A percentile compares a stretch with the other conserved stretches of the same genome.
Conservation (phyloP, 352 stramenopile species). For the Phytophthora pini region DNA sequence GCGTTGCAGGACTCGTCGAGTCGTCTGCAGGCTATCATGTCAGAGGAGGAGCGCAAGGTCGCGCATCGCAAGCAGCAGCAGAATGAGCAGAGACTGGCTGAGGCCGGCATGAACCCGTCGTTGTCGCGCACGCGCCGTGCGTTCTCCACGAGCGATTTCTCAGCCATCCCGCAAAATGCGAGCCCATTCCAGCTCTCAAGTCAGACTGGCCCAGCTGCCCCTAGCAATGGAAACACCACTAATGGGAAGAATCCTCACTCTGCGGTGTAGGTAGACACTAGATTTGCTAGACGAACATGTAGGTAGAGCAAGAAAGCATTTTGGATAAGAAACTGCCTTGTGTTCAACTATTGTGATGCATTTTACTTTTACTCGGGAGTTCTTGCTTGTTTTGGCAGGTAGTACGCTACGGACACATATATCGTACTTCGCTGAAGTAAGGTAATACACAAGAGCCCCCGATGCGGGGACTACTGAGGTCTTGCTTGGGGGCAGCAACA, state of each 20-base stretch:
- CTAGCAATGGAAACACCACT: constrained; percentile 20
- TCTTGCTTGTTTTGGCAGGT: constrained; percentile 7
- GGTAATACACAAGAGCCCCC: constrained; percentile 27
- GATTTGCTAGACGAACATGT: constrained; percentile 27
- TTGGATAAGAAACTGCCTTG: constrained; percentile 21
- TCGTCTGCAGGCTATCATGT: constrained; percentile 69
- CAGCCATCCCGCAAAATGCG: constrained; percentile 35
- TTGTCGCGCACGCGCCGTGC: constrained; percentile 61
- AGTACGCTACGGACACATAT: constrained; percentile 32
- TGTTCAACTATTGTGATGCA: constrained; percentile 4
- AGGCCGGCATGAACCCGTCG: constrained; percentile 44
- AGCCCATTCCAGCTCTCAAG: constrained; percentile 22
- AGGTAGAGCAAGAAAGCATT: constrained; percentile 24
- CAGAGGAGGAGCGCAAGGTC: constrained; percentile 51
- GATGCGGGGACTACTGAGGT: background rate
- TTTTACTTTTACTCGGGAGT: constrained; percentile 12
- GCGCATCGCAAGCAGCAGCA: constrained; percentile 39
- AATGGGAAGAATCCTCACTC: constrained; percentile 14
- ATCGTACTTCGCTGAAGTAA: constrained; percentile 41
- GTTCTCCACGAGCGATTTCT: constrained; percentile 71
- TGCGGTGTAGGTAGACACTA: constrained; percentile 26
- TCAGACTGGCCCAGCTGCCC: constrained; percentile 11
- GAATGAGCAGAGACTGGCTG: constrained; percentile 32
- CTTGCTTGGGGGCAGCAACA: background rate
- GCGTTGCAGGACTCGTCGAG: constrained; percentile 69